These are phyloP conservation scores for Pestalotiopsis fici DNA, from an alignment of 2,329 filamentous ascomycete species.

Conservation along the genomic window DNA sequence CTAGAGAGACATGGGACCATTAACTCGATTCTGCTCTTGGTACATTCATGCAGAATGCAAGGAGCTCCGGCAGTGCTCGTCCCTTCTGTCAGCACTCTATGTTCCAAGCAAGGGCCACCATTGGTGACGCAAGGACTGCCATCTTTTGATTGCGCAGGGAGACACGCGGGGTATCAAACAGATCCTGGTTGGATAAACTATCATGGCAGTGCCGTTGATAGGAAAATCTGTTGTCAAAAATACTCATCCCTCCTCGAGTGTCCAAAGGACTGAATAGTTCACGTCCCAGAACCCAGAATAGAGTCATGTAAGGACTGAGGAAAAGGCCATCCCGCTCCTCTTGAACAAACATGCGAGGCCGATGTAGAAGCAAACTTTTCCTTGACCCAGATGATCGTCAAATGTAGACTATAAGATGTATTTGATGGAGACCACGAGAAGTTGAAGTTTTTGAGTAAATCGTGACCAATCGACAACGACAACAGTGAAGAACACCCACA, in stretches of 20 bases:
- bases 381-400: background rate
- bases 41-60: background rate
- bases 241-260: no score
- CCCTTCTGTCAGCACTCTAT: background rate
- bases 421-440: background rate
- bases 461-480: background rate
- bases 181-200: no score
- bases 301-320: background rate
- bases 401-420: background rate
- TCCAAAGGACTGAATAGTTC: no score
- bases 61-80: background rate
- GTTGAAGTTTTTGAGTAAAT: background rate
- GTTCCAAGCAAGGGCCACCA: no score
- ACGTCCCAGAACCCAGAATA: no score
- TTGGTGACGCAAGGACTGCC: no score
- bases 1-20: no score
- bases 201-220: no score
- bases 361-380: background rate
- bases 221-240: no score
- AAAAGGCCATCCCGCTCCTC: background rate
- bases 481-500: background rate
- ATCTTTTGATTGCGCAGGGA: no score
- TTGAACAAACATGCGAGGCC: background rate
- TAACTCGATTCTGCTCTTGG: no score
- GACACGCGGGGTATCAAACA: no score